phyloP scores from a whole-genome alignment of 1,284 basidiomycete species.

The Pseudozyma thailandica region DNA sequence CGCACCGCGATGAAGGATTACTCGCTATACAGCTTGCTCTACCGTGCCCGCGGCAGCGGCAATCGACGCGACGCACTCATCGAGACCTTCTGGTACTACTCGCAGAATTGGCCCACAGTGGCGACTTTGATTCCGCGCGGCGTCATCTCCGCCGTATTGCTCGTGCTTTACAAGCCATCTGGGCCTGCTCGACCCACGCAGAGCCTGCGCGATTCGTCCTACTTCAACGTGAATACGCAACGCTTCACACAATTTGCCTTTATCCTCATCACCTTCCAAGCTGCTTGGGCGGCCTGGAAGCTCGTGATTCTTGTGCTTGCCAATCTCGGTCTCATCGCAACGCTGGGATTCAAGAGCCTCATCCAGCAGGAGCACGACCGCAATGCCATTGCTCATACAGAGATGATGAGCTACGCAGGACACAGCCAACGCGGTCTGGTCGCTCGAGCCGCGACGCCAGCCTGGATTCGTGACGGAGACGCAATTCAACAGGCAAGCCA shows the following conservation, averaged over 20 bases:
- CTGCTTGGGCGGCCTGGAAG: conserved; percentile 51
- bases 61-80: conserved; percentile 33
- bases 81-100: conserved; percentile 52
- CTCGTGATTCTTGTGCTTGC: conserved; percentile 28
- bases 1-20: conserved; percentile 42
- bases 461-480: conserved; percentile 13
- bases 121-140: conserved; percentile 49
- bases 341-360: conserved; percentile 22
- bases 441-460: not conserved
- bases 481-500: conserved; percentile 15
- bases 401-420: conserved; percentile 15
- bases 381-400: conserved; percentile 8
- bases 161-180: conserved; percentile 42
- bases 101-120: conserved; percentile 60
- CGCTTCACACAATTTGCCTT: conserved; percentile 37
- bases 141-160: conserved; percentile 37
- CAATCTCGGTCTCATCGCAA: conserved; percentile 24
- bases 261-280: conserved; percentile 46
- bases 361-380: conserved; percentile 25
- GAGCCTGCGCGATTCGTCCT: conserved; percentile 26
- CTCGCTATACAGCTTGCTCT: conserved; percentile 53
- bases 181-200: conserved; percentile 13
- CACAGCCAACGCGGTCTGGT: conserved; percentile 15
- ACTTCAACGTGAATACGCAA: conserved; percentile 29
- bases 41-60: conserved; percentile 34